Evolutionary conservation across 306 rosid genomes (phyloP).

Genomic region (Canavalia ensiformis): DNA sequence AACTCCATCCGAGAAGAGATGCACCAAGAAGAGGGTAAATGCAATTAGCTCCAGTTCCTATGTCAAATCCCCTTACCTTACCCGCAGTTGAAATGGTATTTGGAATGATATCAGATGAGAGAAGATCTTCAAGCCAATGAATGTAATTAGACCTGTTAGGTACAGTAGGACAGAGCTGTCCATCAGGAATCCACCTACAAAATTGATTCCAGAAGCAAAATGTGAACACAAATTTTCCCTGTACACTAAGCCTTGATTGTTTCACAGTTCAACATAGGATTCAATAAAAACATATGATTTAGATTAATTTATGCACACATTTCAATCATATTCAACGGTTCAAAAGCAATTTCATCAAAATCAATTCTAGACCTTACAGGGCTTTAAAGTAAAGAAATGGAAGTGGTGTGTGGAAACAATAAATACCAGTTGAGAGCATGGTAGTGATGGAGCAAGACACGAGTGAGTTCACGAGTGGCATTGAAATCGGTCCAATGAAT

Average conservation of each 20-base stretch:
- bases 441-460: slow-evolving; percentile 53
- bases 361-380: no score
- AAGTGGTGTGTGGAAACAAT: neutral
- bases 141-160: slow-evolving; percentile 94
- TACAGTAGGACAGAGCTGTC: slow-evolving; percentile 91
- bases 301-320: no score
- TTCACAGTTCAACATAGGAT: no score
- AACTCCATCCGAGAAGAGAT: slow-evolving; percentile 83
- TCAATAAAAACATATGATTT: no score
- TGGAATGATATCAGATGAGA: slow-evolving; percentile 68
- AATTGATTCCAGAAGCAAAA: slow-evolving; percentile 24
- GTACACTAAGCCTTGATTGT: no score
- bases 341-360: no score
- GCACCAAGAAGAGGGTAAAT: slow-evolving; percentile 96
- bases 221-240: neutral
- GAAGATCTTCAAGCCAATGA: slow-evolving; percentile 89
- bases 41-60: slow-evolving; percentile 95
- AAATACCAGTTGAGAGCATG: slow-evolving; percentile 53
- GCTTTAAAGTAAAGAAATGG: no score
- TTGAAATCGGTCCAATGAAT: slow-evolving; percentile 87
- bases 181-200: slow-evolving; percentile 96
- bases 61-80: slow-evolving; percentile 84
- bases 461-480: slow-evolving; percentile 82
- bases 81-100: slow-evolving; percentile 42
- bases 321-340: no score